Evolutionary conservation across 345 rosid genomes (phyloP).

Genomic region (Citrus hindsii): DNA sequence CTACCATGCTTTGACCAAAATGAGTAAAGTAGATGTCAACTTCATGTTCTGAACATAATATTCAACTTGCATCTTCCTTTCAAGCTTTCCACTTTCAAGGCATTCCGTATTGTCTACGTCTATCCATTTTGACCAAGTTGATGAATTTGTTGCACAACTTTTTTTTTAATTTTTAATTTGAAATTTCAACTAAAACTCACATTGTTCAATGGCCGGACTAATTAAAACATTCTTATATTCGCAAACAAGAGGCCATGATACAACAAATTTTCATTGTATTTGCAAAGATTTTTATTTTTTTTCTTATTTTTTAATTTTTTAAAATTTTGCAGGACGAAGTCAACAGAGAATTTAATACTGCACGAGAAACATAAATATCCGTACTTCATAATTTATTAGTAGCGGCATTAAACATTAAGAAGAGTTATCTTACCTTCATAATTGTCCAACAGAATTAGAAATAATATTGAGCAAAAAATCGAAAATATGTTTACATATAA

Average conservation of each 20-base stretch:
- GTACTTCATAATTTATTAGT: background rate
- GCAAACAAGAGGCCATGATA: background rate
- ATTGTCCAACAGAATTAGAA: background rate
- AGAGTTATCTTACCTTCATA: background rate
- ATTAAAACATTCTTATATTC: background rate
- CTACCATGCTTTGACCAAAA: background rate
- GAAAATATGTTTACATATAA: background rate
- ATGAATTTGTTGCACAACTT: background rate
- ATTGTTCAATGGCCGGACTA: background rate
- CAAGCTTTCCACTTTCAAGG: slow-evolving; percentile 7
- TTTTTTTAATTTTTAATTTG: background rate
- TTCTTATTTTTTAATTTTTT: no score
- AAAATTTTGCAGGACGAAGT: background rate
- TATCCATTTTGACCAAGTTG: background rate
- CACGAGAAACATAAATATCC: background rate
- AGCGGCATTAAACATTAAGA: background rate
- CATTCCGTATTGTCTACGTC: background rate
- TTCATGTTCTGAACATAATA: background rate
- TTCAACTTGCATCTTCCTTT: background rate
- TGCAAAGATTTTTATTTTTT: background rate
- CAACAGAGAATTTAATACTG: background rate
- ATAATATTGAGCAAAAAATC: background rate
- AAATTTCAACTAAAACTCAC: background rate
- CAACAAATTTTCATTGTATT: background rate
- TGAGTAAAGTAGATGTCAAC: background rate